These are phyloP conservation scores for Tricholoma bakamatsutake DNA, from an alignment of 768 basidiomycete species.

Conservation along the genomic window DNA sequence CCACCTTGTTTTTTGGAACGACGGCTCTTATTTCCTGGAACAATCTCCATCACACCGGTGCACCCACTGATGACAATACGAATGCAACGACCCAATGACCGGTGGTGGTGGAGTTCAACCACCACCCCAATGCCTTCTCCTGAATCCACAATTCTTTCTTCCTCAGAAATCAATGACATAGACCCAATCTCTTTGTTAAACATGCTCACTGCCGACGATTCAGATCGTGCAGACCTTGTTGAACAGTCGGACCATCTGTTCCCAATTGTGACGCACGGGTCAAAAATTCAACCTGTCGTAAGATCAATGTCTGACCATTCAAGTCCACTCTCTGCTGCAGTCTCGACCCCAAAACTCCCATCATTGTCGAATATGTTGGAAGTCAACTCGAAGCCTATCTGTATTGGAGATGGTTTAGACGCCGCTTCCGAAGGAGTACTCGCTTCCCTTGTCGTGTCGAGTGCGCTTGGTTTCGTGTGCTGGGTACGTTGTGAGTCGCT, in stretches of 20 bases:
- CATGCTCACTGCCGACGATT: background rate
- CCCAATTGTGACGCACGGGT: constrained; percentile 35
- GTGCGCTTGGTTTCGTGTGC: constrained; percentile 52
- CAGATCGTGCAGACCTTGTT: background rate
- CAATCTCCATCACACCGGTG: constrained; percentile 6
- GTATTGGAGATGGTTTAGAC: constrained; percentile 63
- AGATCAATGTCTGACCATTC: constrained; percentile 8
- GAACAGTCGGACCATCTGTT: constrained; percentile 14
- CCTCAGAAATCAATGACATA: background rate
- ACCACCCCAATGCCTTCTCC: background rate
- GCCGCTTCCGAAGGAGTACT: constrained; percentile 56
- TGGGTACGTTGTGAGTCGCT: constrained; percentile 46
- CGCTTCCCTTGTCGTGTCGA: constrained; percentile 51
- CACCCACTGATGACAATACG: constrained; percentile 5
- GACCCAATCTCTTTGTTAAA: background rate
- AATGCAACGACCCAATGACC: constrained; percentile 14
- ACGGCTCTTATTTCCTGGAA: constrained; percentile 7
- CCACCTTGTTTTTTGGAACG: constrained; percentile 6
- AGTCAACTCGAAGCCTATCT: constrained; percentile 34
- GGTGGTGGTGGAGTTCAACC: constrained; percentile 4
- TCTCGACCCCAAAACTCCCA: constrained; percentile 6
- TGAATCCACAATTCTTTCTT: background rate
- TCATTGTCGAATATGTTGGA: constrained; percentile 9
- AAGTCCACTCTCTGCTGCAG: constrained; percentile 12
- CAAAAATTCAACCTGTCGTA: constrained; percentile 30